These are phyloP conservation scores for Colletotrichum sp. DNA, from an alignment of 2,329 filamentous ascomycete species.

Conservation along the genomic window DNA sequence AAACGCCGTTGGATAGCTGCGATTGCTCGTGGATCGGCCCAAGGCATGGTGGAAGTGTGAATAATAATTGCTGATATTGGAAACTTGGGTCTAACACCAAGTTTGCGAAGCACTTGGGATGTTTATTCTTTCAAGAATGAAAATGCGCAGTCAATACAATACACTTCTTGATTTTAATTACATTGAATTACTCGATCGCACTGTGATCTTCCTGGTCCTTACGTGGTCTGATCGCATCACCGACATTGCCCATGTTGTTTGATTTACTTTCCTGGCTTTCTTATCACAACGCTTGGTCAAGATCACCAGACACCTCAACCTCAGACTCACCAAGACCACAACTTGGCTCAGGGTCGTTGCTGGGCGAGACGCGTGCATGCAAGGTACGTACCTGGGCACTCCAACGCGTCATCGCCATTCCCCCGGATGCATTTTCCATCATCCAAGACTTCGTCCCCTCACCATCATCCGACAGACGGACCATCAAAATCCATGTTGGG, in stretches of 20 bases:
- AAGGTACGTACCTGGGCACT: not conserved
- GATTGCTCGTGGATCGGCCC: not conserved
- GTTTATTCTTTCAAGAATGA: not conserved
- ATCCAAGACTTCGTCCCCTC: not conserved
- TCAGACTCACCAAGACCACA: not conserved
- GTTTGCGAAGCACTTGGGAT: not conserved
- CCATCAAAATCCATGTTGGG: not conserved
- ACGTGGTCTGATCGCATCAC: not conserved
- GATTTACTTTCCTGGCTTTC: not conserved
- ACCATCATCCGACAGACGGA: not conserved
- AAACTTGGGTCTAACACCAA: not conserved
- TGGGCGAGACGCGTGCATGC: not conserved
- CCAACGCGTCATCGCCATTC: not conserved
- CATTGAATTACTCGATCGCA: not conserved
- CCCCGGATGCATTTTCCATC: not conserved
- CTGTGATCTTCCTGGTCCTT: not conserved
- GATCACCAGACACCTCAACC: not conserved
- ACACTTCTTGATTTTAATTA: not conserved
- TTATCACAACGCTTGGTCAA: not conserved
- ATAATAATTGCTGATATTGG: not conserved
- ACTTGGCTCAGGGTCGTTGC: not conserved
- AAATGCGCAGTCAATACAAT: not conserved
- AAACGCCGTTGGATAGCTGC: not conserved
- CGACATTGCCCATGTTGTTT: not conserved
- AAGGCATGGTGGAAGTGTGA: not conserved